Evolutionary conservation across 2,329 filamentous ascomycete species (phyloP).

Genomic region (Ceratocystis huliohia): DNA sequence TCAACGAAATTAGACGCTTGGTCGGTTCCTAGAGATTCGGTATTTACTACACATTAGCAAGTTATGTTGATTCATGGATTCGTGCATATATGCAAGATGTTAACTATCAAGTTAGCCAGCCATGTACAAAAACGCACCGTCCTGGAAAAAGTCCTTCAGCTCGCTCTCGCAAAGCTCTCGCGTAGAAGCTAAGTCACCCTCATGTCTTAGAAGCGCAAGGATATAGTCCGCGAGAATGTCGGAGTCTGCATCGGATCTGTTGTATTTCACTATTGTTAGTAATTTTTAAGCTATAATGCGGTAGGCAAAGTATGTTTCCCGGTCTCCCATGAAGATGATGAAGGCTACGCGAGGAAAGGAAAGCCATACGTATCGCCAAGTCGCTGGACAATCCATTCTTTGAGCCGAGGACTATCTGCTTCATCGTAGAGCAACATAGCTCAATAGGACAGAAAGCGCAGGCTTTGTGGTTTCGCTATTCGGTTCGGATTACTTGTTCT

Average conservation of each 20-base stretch:
- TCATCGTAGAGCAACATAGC: constrained; percentile 47
- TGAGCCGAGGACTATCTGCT: constrained; percentile 50
- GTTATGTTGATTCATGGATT: not conserved
- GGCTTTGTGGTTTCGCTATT: not conserved
- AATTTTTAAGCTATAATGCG: not conserved
- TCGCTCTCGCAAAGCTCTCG: constrained; percentile 56
- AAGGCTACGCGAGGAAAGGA: constrained; percentile 15
- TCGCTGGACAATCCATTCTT: constrained; percentile 65
- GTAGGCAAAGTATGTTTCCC: not conserved
- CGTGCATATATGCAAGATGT: not conserved
- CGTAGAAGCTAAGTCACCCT: constrained; percentile 51
- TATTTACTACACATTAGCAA: constrained; percentile 18
- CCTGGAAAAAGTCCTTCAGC: constrained; percentile 62
- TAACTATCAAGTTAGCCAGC: constrained; percentile 30
- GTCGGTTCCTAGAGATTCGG: not conserved
- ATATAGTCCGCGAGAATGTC: constrained; percentile 77
- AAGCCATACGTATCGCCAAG: constrained; percentile 57
- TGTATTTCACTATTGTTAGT: constrained; percentile 15
- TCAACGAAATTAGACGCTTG: constrained; percentile 29
- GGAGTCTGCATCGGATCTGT: constrained; percentile 63
- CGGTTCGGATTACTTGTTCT: not conserved
- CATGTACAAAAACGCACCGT: constrained; percentile 32
- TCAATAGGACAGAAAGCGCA: constrained; percentile 21
- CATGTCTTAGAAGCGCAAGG: constrained; percentile 55
- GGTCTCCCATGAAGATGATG: no score